phyloP scores from a whole-genome alignment of 805 yeast genomes.

The Grigorovia humatica region DNA sequence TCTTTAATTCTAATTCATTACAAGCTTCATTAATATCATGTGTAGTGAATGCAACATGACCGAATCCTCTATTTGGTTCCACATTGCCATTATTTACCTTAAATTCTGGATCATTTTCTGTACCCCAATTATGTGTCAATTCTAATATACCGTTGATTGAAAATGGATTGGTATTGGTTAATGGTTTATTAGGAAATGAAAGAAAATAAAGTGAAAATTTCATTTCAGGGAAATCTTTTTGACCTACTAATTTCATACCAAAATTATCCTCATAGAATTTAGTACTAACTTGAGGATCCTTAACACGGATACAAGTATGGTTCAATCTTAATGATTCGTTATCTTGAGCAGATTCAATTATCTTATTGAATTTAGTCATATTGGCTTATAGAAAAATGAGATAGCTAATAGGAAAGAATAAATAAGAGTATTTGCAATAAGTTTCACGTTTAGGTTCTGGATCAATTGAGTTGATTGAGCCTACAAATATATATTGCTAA shows the following conservation, averaged over 20 bases:
- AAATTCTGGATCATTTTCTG: slow-evolving; percentile 47
- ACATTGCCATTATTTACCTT: slow-evolving; percentile 70
- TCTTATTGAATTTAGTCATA: neutral
- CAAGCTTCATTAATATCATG: slow-evolving; percentile 63
- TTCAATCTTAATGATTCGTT: slow-evolving; percentile 34
- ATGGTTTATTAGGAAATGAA: slow-evolving; percentile 37
- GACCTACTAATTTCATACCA: slow-evolving; percentile 55
- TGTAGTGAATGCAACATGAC: slow-evolving; percentile 85
- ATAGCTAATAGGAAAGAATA: too few species aligned
- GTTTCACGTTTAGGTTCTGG: too few species aligned
- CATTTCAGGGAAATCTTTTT: slow-evolving; percentile 41
- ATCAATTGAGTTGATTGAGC: too few species aligned
- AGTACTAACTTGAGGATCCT: slow-evolving; percentile 65
- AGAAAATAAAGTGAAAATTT: slow-evolving; percentile 63
- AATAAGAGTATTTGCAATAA: too few species aligned
- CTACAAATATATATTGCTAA: too few species aligned
- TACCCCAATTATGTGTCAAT: slow-evolving; percentile 71
- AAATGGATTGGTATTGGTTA: slow-evolving; percentile 29
- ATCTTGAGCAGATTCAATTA: slow-evolving; percentile 15
- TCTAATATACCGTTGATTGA: slow-evolving; percentile 58
- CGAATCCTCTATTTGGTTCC: slow-evolving; percentile 82
- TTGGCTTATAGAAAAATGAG: too few species aligned
- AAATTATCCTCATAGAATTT: slow-evolving; percentile 65
- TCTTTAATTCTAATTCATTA: slow-evolving; percentile 42
- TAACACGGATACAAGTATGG: slow-evolving; percentile 71